Evolutionary conservation across 495 filamentous ascomycete species (phyloP), one percentile per base, ranked within the genome.

Genomic region (Penicillium canescens): DNA sequence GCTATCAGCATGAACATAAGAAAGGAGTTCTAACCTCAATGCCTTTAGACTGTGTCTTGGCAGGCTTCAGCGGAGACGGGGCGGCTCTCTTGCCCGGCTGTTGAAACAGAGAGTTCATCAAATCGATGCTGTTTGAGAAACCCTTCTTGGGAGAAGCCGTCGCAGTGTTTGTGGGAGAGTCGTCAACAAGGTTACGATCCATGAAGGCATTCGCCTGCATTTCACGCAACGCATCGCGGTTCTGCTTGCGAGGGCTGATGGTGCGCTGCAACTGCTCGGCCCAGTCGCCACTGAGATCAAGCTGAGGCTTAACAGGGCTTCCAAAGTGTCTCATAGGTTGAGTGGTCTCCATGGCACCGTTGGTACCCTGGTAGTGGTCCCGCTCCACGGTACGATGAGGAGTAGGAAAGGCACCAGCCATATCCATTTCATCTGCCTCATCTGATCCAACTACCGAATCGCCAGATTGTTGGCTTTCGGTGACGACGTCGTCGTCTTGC

Each of bases 101-200:
- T 59, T 86, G 82, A 67, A 92, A 96, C 42, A 96, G 66, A 41
- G 90, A 95, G 61, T 95, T 88, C 91, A 96, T 95, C 69, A 96
- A 64, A 72, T 96, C 91, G 65, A 96, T 92, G 60, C 84, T 89
- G 18, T 84, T 92, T 5, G 82, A 74, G 64, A 96, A 91, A 0
- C 80, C 81, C 44, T 80, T 79, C 45, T 78, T 75, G 42, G 80
- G 78, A 10, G 64, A 58, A 46, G 54, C 63, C 23, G 60, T 52
- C 21, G 60, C 52, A 45, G 62, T 57, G 38, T 50, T 61, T 35
- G 68, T 72, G 34, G 72, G 67, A 31, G 71, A 72, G 23, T 52
- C 60, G 28, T 75, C 46, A 16, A 62, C 61, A 6, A 70, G 50
- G 40, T 57, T 56, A 35, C 68, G 61, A 43, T 78, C 72, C 37